Evolutionary conservation across 2,329 filamentous ascomycete species (phyloP).

Genomic region (Fusarium burgessii): DNA sequence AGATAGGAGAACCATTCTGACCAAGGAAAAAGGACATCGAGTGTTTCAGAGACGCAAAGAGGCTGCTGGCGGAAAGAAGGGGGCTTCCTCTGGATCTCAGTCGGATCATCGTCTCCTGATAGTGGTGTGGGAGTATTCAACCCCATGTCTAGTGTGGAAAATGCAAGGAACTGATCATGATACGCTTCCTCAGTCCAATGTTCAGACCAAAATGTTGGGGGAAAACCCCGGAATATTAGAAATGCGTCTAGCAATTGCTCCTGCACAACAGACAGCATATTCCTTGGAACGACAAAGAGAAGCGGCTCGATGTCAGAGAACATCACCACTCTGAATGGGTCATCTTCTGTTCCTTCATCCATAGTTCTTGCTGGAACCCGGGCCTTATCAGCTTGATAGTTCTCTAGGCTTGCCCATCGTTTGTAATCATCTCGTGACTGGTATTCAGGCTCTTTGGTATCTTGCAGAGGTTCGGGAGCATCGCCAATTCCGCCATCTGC

Average conservation of each 20-base stretch:
- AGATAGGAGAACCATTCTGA: conserved; percentile 60
- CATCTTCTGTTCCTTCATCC: conserved; percentile 81
- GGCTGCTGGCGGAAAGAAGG: conserved; percentile 50
- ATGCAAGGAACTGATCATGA: conserved; percentile 49
- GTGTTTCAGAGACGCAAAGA: conserved; percentile 51
- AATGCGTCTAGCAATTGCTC: conserved; percentile 75
- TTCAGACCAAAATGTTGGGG: conserved; percentile 57
- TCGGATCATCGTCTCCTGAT: conserved; percentile 24
- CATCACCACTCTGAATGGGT: conserved; percentile 85
- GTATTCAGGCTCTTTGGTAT: background rate
- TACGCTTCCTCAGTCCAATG: conserved; percentile 48
- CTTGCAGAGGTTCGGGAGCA: conserved; percentile 53
- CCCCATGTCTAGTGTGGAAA: conserved; percentile 2
- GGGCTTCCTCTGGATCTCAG: conserved; percentile 40
- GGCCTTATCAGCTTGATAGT: conserved; percentile 59
- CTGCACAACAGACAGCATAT: conserved; percentile 51
- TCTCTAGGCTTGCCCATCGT: conserved; percentile 68
- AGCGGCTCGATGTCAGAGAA: conserved; percentile 79
- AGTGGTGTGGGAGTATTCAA: background rate
- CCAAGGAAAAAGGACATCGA: conserved; percentile 66
- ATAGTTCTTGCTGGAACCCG: conserved; percentile 77
- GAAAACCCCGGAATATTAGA: conserved; percentile 74
- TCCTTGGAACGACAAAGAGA: conserved; percentile 64
- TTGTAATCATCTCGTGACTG: conserved; percentile 60
- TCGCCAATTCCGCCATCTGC: conserved; percentile 53